Evolutionary conservation across 2,329 filamentous ascomycete species (phyloP).

Genomic region (Cladophialophora psammophila): DNA sequence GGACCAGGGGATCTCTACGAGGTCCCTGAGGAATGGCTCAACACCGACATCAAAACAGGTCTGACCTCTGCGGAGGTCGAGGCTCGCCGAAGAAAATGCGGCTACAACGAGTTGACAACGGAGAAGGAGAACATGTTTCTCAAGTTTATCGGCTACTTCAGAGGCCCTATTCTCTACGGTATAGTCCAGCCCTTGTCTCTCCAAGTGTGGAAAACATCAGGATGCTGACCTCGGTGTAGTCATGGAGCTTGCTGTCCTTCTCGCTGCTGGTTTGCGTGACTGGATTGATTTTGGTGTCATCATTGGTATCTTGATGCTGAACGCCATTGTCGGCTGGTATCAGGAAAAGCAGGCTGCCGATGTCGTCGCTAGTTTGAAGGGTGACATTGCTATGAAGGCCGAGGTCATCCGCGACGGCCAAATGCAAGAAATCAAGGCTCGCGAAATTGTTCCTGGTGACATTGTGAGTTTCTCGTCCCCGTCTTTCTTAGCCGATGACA

Average conservation of each 20-base stretch:
- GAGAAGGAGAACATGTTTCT: constrained; percentile 79
- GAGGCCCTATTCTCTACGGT: constrained; percentile 79
- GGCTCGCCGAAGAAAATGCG: constrained; percentile 68
- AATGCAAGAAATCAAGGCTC: constrained; percentile 73
- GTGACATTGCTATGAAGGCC: constrained; percentile 79
- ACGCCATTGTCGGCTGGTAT: constrained; percentile 80
- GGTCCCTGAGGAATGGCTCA: constrained; percentile 72
- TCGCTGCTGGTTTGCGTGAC: constrained; percentile 76
- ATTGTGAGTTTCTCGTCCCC: constrained; percentile 62
- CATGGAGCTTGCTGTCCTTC: constrained; percentile 77
- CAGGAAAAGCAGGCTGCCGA: constrained; percentile 82
- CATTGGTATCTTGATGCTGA: constrained; percentile 75
- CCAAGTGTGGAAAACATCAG: neutral
- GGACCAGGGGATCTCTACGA: constrained; percentile 48
- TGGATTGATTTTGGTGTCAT: constrained; percentile 83
- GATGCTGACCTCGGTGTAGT: constrained; percentile 54
- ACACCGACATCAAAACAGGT: constrained; percentile 72
- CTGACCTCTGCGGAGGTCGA: constrained; percentile 67
- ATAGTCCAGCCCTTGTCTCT: constrained; percentile 48
- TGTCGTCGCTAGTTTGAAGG: constrained; percentile 76
- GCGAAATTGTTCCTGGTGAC: constrained; percentile 78
- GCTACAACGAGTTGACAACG: constrained; percentile 74
- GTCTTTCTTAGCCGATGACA: neutral
- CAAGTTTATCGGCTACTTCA: constrained; percentile 79
- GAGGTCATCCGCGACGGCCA: constrained; percentile 71